Conservation (phyloP, 2,329 filamentous ascomycete genomes). For the Sphaceloma murrayae region DNA sequence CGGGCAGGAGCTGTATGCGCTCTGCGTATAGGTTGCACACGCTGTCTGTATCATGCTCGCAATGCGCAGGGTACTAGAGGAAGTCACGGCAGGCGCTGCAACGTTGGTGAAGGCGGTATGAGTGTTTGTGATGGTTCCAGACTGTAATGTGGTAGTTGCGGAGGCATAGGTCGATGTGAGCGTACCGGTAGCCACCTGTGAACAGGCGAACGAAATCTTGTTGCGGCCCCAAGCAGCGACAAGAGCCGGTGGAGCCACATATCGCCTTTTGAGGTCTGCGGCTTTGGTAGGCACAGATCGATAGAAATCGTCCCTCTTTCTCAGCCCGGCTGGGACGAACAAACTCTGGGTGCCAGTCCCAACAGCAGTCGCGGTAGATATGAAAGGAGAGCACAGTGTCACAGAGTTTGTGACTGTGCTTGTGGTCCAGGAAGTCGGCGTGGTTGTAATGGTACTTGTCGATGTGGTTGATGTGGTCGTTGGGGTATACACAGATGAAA, state of each 20-base stretch:
- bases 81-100: not conserved
- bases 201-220: constrained; percentile 18
- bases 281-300: not conserved
- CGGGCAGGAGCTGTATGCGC: not conserved
- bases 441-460: not conserved
- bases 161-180: not conserved
- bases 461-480: not conserved
- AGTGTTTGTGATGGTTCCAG: constrained; percentile 9
- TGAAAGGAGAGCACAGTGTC: not conserved
- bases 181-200: constrained; percentile 15
- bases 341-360: too few relatives aligned
- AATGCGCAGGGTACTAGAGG: not conserved
- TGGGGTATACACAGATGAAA: too few relatives aligned
- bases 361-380: not conserved
- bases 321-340: too few relatives aligned
- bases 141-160: not conserved
- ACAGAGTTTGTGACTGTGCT: not conserved
- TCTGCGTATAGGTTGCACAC: not conserved
- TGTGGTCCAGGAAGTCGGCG: not conserved
- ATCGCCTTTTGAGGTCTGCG: not conserved
- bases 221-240: constrained; percentile 12
- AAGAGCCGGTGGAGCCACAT: constrained; percentile 10
- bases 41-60: not conserved
- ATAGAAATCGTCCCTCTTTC: too few relatives aligned
- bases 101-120: not conserved